phyloP scores from a whole-genome alignment of 1,284 basidiomycete species.

The Pseudozyma sp. region DNA sequence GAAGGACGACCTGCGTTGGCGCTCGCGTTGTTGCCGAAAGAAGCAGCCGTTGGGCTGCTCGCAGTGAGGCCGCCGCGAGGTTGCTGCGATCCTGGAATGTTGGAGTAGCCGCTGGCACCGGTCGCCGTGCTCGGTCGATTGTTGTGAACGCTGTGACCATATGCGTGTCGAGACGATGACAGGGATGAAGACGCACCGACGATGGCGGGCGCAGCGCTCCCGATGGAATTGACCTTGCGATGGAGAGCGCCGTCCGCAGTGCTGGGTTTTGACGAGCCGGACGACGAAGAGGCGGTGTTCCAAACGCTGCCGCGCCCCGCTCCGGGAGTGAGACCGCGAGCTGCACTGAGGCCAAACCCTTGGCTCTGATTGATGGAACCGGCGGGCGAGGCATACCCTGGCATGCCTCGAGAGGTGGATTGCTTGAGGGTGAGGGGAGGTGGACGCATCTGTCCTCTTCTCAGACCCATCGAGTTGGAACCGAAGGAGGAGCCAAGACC shows the following conservation, averaged over 20 bases:
- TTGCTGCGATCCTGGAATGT: slow-evolving; percentile 3
- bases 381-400: slow-evolving; percentile 44
- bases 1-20: slow-evolving; percentile 31
- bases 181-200: slow-evolving; percentile 23
- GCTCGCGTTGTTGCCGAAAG: slow-evolving; percentile 19
- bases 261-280: slow-evolving; percentile 23
- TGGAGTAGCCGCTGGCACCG: slow-evolving; percentile 44
- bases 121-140: slow-evolving; percentile 57
- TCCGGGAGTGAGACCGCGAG: slow-evolving; percentile 51
- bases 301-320: slow-evolving; percentile 34
- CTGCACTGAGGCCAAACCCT: slow-evolving; percentile 53
- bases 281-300: slow-evolving; percentile 23
- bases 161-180: slow-evolving; percentile 12
- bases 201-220: slow-evolving; percentile 29
- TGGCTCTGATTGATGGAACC: slow-evolving; percentile 45
- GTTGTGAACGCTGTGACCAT: slow-evolving; percentile 15
- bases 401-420: slow-evolving; percentile 44
- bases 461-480: slow-evolving; percentile 40
- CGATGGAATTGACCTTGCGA: slow-evolving; percentile 55
- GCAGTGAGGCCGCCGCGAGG: slow-evolving; percentile 12
- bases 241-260: slow-evolving; percentile 37
- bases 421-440: slow-evolving; percentile 46
- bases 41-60: slow-evolving; percentile 40
- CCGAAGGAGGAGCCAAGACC: slow-evolving; percentile 13
- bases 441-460: slow-evolving; percentile 47